Evolutionary conservation across 495 filamentous ascomycete species (phyloP).

Genomic region (Penicillium manginii): DNA sequence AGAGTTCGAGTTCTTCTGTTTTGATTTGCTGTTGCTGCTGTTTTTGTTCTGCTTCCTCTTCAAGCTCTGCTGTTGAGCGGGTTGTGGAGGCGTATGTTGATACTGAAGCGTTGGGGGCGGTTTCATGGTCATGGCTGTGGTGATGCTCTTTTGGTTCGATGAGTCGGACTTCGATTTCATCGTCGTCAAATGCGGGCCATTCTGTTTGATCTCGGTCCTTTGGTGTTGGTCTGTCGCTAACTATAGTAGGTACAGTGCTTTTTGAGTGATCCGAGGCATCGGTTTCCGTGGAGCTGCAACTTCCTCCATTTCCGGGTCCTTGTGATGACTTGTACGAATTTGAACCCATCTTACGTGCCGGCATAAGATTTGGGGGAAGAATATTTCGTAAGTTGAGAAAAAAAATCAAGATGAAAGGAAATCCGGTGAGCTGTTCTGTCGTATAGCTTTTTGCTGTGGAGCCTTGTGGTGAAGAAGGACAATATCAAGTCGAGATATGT

Average conservation of each 20-base stretch:
- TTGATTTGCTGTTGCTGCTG: not conserved
- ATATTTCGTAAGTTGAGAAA: not conserved
- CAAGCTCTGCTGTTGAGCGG: constrained; percentile 62
- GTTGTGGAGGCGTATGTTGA: constrained; percentile 82
- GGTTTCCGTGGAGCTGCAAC: constrained; percentile 63
- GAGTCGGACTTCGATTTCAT: constrained; percentile 14
- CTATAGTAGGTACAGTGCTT: constrained; percentile 70
- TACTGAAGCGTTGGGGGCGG: constrained; percentile 63
- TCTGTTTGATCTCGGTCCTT: constrained; percentile 13
- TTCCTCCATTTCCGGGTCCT: constrained; percentile 39
- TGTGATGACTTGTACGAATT: constrained; percentile 41
- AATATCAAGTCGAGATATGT: not conserved
- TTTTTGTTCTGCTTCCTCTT: constrained; percentile 44
- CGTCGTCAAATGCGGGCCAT: constrained; percentile 34
- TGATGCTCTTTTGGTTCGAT: not conserved
- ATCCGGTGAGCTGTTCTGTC: not conserved
- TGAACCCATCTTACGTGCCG: constrained; percentile 33
- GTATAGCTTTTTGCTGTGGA: not conserved
- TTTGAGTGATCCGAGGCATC: constrained; percentile 65
- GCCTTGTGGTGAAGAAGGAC: not conserved
- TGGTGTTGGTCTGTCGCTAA: constrained; percentile 59
- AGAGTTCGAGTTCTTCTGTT: constrained; percentile 58
- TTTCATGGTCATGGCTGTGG: constrained; percentile 14
- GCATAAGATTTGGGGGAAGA: not conserved
- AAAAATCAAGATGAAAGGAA: not conserved